These are phyloP conservation scores for Anthostomella pinea DNA, from an alignment of 2,329 filamentous ascomycete species.

Conservation along the genomic window DNA sequence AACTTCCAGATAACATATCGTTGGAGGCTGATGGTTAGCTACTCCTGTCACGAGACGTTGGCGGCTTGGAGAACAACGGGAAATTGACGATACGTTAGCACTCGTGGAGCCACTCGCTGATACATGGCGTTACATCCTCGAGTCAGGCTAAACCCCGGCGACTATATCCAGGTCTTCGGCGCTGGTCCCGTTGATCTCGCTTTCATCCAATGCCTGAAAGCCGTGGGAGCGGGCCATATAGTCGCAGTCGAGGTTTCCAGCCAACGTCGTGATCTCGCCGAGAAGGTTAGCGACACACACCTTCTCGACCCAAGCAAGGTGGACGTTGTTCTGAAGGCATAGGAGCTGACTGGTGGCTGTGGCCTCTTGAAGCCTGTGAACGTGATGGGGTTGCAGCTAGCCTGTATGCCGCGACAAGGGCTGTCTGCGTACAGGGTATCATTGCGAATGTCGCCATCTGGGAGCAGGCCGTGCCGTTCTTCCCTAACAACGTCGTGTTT, in stretches of 20 bases:
- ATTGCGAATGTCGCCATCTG: constrained; percentile 65
- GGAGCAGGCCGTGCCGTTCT: constrained; percentile 53
- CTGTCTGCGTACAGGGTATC: constrained; percentile 51
- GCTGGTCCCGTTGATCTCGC: constrained; percentile 62
- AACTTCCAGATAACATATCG: constrained; percentile 49
- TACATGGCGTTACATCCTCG: constrained; percentile 60
- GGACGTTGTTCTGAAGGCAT: constrained; percentile 44
- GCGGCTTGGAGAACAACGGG: not conserved
- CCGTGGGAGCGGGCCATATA: constrained; percentile 50
- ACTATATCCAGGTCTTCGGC: constrained; percentile 54
- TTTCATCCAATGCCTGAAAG: constrained; percentile 55
- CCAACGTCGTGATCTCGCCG: constrained; percentile 48
- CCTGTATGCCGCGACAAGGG: constrained; percentile 43
- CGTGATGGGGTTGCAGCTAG: constrained; percentile 57
- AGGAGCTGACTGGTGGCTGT: constrained; percentile 44
- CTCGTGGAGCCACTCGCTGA: constrained; percentile 63
- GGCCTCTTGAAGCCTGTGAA: constrained; percentile 62
- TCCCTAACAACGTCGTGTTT: constrained; percentile 52
- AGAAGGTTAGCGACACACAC: constrained; percentile 53
- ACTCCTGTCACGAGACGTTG: not conserved
- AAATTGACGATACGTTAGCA: constrained; percentile 33
- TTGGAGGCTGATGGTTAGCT: constrained; percentile 44
- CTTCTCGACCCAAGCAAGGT: constrained; percentile 51
- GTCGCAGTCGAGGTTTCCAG: constrained; percentile 56
- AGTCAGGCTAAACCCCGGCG: constrained; percentile 44